Base-by-base conservation (phyloP, 1,139 yeast species). In the Blastobotrys petasosporus region DNA sequence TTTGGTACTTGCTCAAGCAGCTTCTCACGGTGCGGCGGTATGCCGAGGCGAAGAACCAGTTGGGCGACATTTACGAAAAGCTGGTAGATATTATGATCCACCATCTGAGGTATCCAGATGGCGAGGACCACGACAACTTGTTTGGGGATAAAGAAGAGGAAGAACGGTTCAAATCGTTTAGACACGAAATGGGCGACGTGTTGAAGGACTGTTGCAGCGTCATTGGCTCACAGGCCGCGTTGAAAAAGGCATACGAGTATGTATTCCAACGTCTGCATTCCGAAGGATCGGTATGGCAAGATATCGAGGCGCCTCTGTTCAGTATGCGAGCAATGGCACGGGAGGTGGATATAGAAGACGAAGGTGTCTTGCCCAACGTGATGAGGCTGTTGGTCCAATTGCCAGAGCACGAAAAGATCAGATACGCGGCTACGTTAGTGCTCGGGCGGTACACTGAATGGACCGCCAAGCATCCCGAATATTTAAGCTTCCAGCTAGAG, bases 101-200 rank as follows among this genome's bases (percentile, higher is more conserved):
- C 38, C 95, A 85, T 61, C 70, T 94, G 53, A 78, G 80, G 46
- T 90, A 90, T 63, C 98, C 97, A 7, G 65, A 63, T 2, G 71
- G 68, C 30, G 72, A 71, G 28, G 53, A 53, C 9, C 51, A 56
- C 9, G 64, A 54, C 8, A 69, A 68, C 41, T 62, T 77, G 37
- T 81, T 82, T 54, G 71, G 70, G 38, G 82, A 80, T 58, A 75
- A 74, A 51, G 97, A 88, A 63, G 85, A 80, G 49, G 96, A 88
- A 62, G 99, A 92, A 60, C 86, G 86, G 63, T 94, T 94, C 64
- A 82, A 86, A 59, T 94, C 87, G 47, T 92, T 90, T 66, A 75
- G 99, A 58, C 94, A 92, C 65, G 96, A 88, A 52, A 86, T 92
- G 85, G 97, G 97, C 29, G 97, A 92, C 63, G 95, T 92, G 10